Evolutionary conservation across 148 eudicot species (phyloP).

Genomic region (Rhododendron henanense): DNA sequence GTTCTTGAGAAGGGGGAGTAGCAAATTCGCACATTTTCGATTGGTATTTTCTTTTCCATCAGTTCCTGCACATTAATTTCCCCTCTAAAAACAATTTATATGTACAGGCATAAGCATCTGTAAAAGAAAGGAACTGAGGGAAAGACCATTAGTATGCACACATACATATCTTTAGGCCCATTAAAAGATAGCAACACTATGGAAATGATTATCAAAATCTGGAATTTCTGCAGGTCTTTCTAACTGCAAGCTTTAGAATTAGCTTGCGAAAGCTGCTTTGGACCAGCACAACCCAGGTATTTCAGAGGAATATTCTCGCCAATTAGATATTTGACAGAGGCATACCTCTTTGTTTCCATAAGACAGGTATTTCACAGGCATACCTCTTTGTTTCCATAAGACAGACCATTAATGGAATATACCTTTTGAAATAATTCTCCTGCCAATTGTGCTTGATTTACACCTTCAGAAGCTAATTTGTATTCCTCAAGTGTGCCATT

Average conservation of each 20-base stretch:
- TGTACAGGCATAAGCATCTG: neutral
- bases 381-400: neutral
- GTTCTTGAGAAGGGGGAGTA: conserved; percentile 97
- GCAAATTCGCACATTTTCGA: conserved; percentile 74
- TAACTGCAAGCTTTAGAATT: neutral
- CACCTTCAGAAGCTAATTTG: conserved; percentile 71
- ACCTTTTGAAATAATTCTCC: conserved; percentile 77
- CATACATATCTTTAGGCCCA: neutral
- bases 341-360: neutral
- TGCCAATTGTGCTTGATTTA: conserved; percentile 67
- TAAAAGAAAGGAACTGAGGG: neutral
- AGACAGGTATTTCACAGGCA: neutral
- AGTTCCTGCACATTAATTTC: conserved; percentile 49
- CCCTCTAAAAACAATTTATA: neutral
- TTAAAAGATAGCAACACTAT: neutral
- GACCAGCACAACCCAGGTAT: neutral
- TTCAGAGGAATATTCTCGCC: neutral
- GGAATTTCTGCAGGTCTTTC: neutral
- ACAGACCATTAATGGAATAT: neutral
- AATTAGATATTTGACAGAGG: neutral
- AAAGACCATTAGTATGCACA: neutral
- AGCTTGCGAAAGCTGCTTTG: neutral
- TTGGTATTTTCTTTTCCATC: conserved; percentile 40
- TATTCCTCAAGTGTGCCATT: conserved; percentile 79
- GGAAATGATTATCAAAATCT: neutral